Percentiles rank a stretch among this genome's conserved stretches.
These are phyloP conservation scores for Boletus hoseneyae DNA, from an alignment of 1,284 basidiomycete species.

Conservation along the genomic window DNA sequence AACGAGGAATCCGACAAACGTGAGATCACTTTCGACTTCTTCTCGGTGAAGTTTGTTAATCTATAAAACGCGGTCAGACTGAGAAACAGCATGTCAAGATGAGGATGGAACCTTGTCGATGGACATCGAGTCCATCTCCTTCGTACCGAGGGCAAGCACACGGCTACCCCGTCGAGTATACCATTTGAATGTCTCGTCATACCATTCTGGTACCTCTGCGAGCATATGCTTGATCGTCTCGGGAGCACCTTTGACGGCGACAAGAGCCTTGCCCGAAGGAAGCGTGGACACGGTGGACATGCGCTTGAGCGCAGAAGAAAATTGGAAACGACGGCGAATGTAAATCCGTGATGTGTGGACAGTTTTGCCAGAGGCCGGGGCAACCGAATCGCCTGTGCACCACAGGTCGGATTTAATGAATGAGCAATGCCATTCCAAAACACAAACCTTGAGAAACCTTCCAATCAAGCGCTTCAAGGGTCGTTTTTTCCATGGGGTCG, in stretches of 20 bases:
- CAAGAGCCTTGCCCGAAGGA: conserved; percentile 55
- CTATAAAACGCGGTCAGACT: conserved; percentile 37
- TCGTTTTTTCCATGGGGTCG: conserved; percentile 99
- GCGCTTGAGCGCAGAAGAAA: conserved; percentile 91
- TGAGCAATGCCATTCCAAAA: neutral
- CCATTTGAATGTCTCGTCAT: conserved; percentile 92
- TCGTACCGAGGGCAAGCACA: conserved; percentile 85
- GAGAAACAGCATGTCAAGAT: neutral
- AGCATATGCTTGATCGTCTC: conserved; percentile 93
- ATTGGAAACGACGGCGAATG: conserved; percentile 91
- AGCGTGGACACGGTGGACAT: conserved; percentile 89
- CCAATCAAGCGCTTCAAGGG: conserved; percentile 91
- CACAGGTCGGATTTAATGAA: neutral
- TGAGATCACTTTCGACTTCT: conserved; percentile 71
- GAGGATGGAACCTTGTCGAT: conserved; percentile 55
- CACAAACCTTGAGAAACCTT: conserved; percentile 68
- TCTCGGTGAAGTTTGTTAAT: conserved; percentile 83
- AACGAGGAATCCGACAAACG: conserved; percentile 89
- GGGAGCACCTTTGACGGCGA: conserved; percentile 90
- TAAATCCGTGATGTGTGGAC: conserved; percentile 57
- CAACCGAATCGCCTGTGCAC: conserved; percentile 59
- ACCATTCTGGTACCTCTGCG: conserved; percentile 64
- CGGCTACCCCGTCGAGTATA: conserved; percentile 89
- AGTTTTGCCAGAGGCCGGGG: conserved; percentile 52
- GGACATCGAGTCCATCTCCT: conserved; percentile 70